phyloP scores from a whole-genome alignment of 139 green algal species.

The Chlorella sp. region DNA sequence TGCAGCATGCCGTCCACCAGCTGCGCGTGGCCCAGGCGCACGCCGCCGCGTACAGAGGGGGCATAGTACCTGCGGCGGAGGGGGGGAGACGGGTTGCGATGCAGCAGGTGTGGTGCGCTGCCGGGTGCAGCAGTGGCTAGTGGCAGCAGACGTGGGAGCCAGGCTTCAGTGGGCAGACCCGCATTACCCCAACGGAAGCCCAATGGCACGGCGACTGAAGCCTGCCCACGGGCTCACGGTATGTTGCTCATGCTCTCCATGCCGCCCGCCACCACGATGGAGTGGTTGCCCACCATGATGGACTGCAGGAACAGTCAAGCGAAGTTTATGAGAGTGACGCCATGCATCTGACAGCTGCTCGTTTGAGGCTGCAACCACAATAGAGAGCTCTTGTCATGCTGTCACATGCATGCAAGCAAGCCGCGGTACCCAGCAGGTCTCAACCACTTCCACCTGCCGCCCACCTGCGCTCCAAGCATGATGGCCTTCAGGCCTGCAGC shows the following conservation, averaged over 20 bases:
- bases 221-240: no score
- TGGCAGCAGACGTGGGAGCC: no score
- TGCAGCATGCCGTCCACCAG: conserved; percentile 62
- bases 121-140: neutral
- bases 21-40: conserved; percentile 65
- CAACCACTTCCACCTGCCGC: no score
- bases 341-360: no score
- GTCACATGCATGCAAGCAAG: no score
- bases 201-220: no score
- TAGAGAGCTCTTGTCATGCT: no score
- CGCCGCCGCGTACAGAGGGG: conserved; percentile 53
- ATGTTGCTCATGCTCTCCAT: conserved; percentile 95
- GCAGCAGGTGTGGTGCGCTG: neutral
- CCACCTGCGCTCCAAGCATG: conserved; percentile 71
- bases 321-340: no score
- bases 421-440: no score
- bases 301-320: conserved; percentile 29
- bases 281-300: conserved; percentile 68
- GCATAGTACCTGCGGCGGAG: conserved; percentile 70
- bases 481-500: conserved; percentile 87
- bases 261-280: conserved; percentile 86
- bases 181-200: neutral
- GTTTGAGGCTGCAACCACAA: no score
- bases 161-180: no score
- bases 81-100: neutral